A percentile compares a stretch with the other conserved stretches of the same genome.
These are phyloP conservation scores for Cercophora newfieldiana DNA, from an alignment of 495 filamentous ascomycete genomes.

Conservation along the genomic window DNA sequence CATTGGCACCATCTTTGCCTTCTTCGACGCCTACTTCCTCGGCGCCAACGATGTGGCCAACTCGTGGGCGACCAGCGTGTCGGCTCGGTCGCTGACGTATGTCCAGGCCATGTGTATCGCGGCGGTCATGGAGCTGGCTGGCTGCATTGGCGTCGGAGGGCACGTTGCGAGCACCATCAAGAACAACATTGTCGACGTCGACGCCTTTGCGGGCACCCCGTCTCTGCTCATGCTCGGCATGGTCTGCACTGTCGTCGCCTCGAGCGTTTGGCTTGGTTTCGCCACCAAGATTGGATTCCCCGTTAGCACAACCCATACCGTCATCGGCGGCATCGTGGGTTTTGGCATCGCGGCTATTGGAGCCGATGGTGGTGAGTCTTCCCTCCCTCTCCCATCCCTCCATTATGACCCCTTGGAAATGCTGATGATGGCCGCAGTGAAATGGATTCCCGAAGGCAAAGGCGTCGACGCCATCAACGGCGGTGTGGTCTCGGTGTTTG, in stretches of 20 bases:
- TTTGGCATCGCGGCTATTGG: slow-evolving; percentile 62
- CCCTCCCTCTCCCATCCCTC: slow-evolving; percentile 26
- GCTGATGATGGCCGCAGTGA: slow-evolving; percentile 26
- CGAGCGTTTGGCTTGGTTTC: slow-evolving; percentile 57
- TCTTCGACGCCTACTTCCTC: background rate
- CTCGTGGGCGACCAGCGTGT: slow-evolving; percentile 69
- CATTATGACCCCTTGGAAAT: too few relatives aligned
- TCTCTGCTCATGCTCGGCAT: slow-evolving; percentile 61
- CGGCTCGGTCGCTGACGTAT: slow-evolving; percentile 64
- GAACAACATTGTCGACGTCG: slow-evolving; percentile 59
- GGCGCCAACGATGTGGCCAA: slow-evolving; percentile 75
- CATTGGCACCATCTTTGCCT: slow-evolving; percentile 10
- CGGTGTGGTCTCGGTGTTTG: slow-evolving; percentile 59
- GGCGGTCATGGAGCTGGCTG: slow-evolving; percentile 67
- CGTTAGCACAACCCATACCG: slow-evolving; percentile 65
- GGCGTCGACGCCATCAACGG: slow-evolving; percentile 51
- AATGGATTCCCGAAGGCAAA: slow-evolving; percentile 51
- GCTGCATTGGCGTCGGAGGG: slow-evolving; percentile 62
- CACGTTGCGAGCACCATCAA: slow-evolving; percentile 67
- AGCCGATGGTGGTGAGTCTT: slow-evolving; percentile 22
- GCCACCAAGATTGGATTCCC: slow-evolving; percentile 56
- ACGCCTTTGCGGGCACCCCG: slow-evolving; percentile 52
- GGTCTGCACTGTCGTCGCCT: slow-evolving; percentile 63
- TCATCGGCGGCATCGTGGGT: slow-evolving; percentile 62
- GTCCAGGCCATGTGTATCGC: slow-evolving; percentile 66